Conservation (phyloP, 805 yeast genomes). For the Hanseniaspora jakobsenii region DNA sequence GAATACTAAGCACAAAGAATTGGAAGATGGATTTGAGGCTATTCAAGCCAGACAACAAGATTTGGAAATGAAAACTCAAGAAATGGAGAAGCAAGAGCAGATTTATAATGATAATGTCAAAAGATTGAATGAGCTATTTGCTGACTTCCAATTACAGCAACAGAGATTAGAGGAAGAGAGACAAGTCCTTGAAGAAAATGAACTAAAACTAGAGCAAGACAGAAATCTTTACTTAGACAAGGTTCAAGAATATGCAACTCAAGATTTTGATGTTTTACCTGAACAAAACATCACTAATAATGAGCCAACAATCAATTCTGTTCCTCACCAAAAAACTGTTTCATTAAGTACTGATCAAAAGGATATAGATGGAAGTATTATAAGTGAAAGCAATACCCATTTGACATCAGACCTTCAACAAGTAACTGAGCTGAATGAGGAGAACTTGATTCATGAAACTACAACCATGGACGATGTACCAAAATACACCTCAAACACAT, state of each 20-base stretch:
- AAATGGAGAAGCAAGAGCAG: slow-evolving; percentile 30
- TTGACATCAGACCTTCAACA: slow-evolving; percentile 31
- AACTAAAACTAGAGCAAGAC: slow-evolving; percentile 17
- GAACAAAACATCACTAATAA: not conserved
- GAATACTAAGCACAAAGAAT: slow-evolving; percentile 22
- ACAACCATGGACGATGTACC: slow-evolving; percentile 19
- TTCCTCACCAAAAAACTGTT: slow-evolving; percentile 14
- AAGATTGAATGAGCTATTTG: slow-evolving; percentile 28
- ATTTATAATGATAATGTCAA: slow-evolving; percentile 30
- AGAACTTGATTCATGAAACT: not conserved
- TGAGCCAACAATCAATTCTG: not conserved
- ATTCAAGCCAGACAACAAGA: slow-evolving; percentile 28
- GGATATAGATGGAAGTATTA: slow-evolving; percentile 20
- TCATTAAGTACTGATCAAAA: slow-evolving; percentile 22
- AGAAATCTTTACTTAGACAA: slow-evolving; percentile 29
- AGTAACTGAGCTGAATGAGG: not conserved
- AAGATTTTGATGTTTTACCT: slow-evolving; percentile 4
- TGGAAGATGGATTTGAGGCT: slow-evolving; percentile 31
- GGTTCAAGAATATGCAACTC: slow-evolving; percentile 29
- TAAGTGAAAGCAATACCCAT: slow-evolving; percentile 21
- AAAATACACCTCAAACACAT: slow-evolving; percentile 71
- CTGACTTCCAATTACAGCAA: slow-evolving; percentile 29
- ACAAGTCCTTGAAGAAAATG: slow-evolving; percentile 31
- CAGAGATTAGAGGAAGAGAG: slow-evolving; percentile 31
- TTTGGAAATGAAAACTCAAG: slow-evolving; percentile 26